Evolutionary conservation across 2,329 filamentous ascomycete genomes (phyloP), one percentile per base, ranked within the genome.

Genomic region (Colletotrichum paranaense): DNA sequence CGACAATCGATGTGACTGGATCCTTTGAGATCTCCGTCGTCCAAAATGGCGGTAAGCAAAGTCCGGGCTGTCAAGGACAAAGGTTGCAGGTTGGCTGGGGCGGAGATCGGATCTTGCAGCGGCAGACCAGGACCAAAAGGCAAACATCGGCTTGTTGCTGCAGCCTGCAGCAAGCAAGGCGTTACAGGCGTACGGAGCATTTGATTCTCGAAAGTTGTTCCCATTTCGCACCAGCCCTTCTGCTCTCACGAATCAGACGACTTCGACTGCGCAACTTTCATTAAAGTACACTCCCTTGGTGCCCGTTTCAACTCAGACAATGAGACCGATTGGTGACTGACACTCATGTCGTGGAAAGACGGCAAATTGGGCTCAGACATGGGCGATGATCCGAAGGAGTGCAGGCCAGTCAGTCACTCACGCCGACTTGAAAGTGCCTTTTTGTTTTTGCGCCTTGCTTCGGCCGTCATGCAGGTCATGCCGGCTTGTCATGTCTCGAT

Each of bases 21-120:
- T 46, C n/a, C n/a, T 24, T 49, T 35, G n/a, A 4, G 24, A 70
- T 68, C 65, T 68, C 52, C 16, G 22, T n/a, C 32, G 42, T 62
- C 49, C 60, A 35, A 70, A 73, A 56, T 73, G 60, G 70, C 67
- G 70, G 70, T 73, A 73, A 73, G 60, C 53, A 70, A 66, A 28
- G 32, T 62, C 46, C 67, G 55, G 66, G 32, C 32, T 70, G 70
- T 55, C 60, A 65, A 24, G 62, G n/a, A 62, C 26, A 55, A 53
- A 55, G 55, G 55, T 57, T 66, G 59, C 67, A 66, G 46, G 56
- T 35, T 70, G 66, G 56, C 67, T 38, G 67, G 70, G 49, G 55
- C 67, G 28, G 56, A 70, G 60, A 70, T 70, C 70, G 60, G 59
- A 73, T 73, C 67, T 73, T 53, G 70, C 70, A 73, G 67, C 67